Evolutionary conservation across 2,329 filamentous ascomycete species (phyloP).

Genomic region (Fusarium odoratissimum): DNA sequence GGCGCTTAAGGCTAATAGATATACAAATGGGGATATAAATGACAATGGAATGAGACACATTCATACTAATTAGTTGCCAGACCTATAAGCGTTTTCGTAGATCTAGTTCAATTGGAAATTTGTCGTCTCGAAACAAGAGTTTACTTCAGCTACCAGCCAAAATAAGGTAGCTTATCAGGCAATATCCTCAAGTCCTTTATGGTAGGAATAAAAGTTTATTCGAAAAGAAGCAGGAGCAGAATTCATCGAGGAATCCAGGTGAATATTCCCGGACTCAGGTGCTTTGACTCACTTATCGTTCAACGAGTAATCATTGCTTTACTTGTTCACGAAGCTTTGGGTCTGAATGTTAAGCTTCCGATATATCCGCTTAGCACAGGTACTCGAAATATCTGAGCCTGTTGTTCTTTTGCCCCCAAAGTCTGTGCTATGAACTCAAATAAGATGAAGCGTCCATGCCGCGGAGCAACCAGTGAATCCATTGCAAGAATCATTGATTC

Average conservation of each 20-base stretch:
- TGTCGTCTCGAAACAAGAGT: too few relatives aligned
- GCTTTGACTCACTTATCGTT: constrained; percentile 83
- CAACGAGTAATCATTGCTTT: constrained; percentile 80
- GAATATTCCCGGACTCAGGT: constrained; percentile 95
- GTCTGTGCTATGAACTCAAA: not conserved
- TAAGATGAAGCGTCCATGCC: fast-evolving
- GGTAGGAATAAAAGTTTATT: constrained; percentile 80
- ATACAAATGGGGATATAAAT: too few relatives aligned
- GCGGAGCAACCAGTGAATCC: not conserved
- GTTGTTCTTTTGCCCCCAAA: fast-evolving
- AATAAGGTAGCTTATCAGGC: constrained; percentile 70
- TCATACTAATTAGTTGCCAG: too few relatives aligned
- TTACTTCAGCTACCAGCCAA: not conserved
- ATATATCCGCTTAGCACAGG: constrained; percentile 52
- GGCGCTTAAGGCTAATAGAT: not conserved
- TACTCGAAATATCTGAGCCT: not conserved
- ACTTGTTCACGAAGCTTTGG: constrained; percentile 72
- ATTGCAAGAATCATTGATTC: not conserved
- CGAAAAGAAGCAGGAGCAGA: constrained; percentile 97
- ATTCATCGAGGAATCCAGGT: constrained; percentile 97
- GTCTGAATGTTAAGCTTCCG: constrained; percentile 84
- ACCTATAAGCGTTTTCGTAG: fast-evolving
- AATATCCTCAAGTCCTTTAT: constrained; percentile 94
- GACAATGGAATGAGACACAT: too few relatives aligned
- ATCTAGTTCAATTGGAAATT: too few relatives aligned